Base-by-base conservation (phyloP, 1,284 basidiomycete genomes). In the Athelia sp. region DNA sequence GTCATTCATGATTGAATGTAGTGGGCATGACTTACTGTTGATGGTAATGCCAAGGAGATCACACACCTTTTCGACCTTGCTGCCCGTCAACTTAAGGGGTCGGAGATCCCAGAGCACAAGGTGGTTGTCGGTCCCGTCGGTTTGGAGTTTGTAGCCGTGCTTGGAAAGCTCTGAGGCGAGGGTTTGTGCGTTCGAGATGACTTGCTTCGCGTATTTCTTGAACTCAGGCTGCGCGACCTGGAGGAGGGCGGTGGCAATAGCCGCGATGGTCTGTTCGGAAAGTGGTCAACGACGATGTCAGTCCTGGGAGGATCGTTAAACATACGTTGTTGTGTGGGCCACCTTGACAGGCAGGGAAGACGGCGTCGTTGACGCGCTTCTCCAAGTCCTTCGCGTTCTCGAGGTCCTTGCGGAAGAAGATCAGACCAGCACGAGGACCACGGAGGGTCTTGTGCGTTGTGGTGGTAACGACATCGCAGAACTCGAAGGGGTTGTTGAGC, bases 271-370 rank as follows among this genome's bases (percentile, higher is more conserved):
- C 86, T 91, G 51, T 14, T 38, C n/a, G n/a, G n/a, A 49, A 47
- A 49, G 24, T 26, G n/a, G 23, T 40, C 13, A 54, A 23, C n/a
- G 46, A 48, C 51, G 45, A 45, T 48, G 45, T 36, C 4, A 15
- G 49, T 15, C 29, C 19, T 6, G 26, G 26, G 35, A 51, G 48
- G 48, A 3, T 42, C 48, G 46, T 19, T 15, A 14, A n/a, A 69
- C 81, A 50, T 56, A 90, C 87, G 78, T 98, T 96, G 80, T 99
- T 99, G 81, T 99, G 97, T 46, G 97, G 97, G 47, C 97, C 97
- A 74, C 97, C 97, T 76, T 99, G 97, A 83, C 96, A 99, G 43
- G 97, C 97, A 51, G 97, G 97, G 87, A 99, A 99, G 59, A 99
- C 97, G 55, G 97, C 94, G 44, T 95, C 92, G 70, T 99, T 99